Evolutionary conservation across 176 grass and related monocot species (phyloP), one percentile per base, ranked within the genome.

Genomic region (Elymus sibiricus): DNA sequence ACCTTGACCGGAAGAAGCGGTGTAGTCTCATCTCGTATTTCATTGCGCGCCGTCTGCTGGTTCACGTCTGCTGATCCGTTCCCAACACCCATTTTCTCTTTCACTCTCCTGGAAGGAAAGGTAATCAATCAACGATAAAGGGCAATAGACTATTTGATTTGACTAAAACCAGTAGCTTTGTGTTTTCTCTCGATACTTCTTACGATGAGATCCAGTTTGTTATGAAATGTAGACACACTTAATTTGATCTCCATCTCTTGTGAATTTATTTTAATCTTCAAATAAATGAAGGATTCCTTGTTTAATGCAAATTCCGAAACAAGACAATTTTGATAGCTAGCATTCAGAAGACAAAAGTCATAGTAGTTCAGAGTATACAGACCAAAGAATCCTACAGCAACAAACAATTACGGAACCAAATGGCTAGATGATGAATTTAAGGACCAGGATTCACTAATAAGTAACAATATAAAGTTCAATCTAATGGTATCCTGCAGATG

Each of bases 1-100:
- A 29, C 86, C 58, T 66, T 86, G 74, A 82, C 72, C 0, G 91
- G 93, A 47, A 98, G 87, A 74, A 98, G 90, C n/a, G 91, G 96
- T 0, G 58, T 42, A 15, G 74, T 90, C 70, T 82, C 93, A 84
- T 90, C 90, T 88, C 56, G 39, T 83, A 88, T 83, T 87, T 88
- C 90, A 71, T 63, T 75, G 11, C 47, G 15, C 4, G 5, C 28
- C 7, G 53, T 32, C 25, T 70, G 43, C 35, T 66, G 55, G 40
- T 14, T 92, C 73, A 27, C 65, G 7, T 58, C 55, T 9, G 58
- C 25, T 0, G 74, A 87, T 68, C 28, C 60, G 2, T 24, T 74
- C 31, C 59, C 47, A 0, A 68, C 59, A 21, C 67, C 76, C 89
- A 90, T 90, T 84, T 74, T 17, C 17, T 40, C 0, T 51, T 27